Conservation (phyloP, 1,139 yeast species). For the Magnusiomyces fungicola region DNA sequence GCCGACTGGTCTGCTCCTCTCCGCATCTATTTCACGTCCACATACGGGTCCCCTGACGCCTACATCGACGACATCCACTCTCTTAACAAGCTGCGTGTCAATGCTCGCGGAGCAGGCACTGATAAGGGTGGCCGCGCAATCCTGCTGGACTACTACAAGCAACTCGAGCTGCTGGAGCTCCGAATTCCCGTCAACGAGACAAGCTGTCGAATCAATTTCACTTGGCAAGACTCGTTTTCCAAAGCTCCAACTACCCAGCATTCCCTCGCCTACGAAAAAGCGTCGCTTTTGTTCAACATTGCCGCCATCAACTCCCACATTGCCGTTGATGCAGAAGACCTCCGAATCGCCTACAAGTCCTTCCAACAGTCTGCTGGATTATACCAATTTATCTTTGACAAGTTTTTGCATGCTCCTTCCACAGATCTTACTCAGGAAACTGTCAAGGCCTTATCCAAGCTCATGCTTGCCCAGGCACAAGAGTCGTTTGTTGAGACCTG, state of each 20-base stretch:
- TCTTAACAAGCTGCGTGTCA: slow-evolving; percentile 56
- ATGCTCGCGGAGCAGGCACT: slow-evolving; percentile 44
- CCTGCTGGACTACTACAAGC: slow-evolving; percentile 69
- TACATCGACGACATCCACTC: slow-evolving; percentile 49
- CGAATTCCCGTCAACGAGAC: slow-evolving; percentile 59
- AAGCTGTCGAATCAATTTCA: slow-evolving; percentile 55
- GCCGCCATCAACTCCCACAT: slow-evolving; percentile 50
- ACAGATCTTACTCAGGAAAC: slow-evolving; percentile 67
- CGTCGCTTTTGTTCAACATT: slow-evolving; percentile 69
- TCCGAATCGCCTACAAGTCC: slow-evolving; percentile 52
- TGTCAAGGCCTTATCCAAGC: slow-evolving; percentile 52
- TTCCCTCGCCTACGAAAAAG: slow-evolving; percentile 83
- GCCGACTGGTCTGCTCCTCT: slow-evolving; percentile 64
- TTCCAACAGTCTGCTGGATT: slow-evolving; percentile 80
- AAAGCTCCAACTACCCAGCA: slow-evolving; percentile 50
- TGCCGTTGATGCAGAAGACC: slow-evolving; percentile 42
- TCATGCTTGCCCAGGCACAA: slow-evolving; percentile 84
- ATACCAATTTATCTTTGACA: slow-evolving; percentile 62
- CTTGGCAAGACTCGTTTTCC: slow-evolving; percentile 73
- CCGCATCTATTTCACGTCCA: slow-evolving; percentile 48
- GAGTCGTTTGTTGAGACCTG: slow-evolving; percentile 69
- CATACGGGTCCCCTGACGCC: slow-evolving; percentile 58
- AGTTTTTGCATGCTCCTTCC: slow-evolving; percentile 86
- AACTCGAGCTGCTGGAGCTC: slow-evolving; percentile 69
- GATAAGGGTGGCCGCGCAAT: slow-evolving; percentile 41